These are phyloP conservation scores for Ceratobasidium sp. DNA, from an alignment of 1,284 basidiomycete genomes.

Conservation along the genomic window DNA sequence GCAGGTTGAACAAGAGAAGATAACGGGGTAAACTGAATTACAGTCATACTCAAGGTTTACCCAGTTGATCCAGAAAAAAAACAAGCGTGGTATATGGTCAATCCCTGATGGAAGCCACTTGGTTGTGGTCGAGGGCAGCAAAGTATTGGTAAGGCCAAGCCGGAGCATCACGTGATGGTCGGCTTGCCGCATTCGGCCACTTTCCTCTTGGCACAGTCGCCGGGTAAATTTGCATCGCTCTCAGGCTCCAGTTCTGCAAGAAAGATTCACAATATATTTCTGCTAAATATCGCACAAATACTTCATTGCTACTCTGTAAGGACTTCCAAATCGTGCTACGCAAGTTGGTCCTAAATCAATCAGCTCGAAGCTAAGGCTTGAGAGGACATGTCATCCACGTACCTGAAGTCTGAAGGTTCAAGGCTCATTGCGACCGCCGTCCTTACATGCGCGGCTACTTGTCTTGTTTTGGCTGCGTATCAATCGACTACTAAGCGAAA, in stretches of 20 bases:
- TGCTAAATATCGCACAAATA: too few relatives aligned
- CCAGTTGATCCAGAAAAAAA: neutral
- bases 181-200: neutral
- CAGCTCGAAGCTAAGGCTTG: too few relatives aligned
- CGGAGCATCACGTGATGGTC: neutral
- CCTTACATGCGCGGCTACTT: slow-evolving; percentile 70
- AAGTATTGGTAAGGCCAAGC: neutral
- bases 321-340: too few relatives aligned
- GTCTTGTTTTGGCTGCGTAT: slow-evolving; percentile 66
- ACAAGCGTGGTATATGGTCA: neutral
- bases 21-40: slow-evolving; percentile 87
- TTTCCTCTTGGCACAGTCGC: neutral
- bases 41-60: slow-evolving; percentile 49
- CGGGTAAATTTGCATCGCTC: neutral
- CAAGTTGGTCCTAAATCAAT: too few relatives aligned
- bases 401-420: slow-evolving; percentile 35
- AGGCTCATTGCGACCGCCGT: slow-evolving; percentile 69
- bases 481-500: slow-evolving; percentile 61
- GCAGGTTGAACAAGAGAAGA: slow-evolving; percentile 87
- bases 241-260: neutral
- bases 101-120: neutral
- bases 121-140: slow-evolving; percentile 33
- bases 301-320: too few relatives aligned
- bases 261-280: neutral
- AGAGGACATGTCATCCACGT: slow-evolving; percentile 16